phyloP scores from a whole-genome alignment of 306 rosid genomes.

The Fragaria iinumae region DNA sequence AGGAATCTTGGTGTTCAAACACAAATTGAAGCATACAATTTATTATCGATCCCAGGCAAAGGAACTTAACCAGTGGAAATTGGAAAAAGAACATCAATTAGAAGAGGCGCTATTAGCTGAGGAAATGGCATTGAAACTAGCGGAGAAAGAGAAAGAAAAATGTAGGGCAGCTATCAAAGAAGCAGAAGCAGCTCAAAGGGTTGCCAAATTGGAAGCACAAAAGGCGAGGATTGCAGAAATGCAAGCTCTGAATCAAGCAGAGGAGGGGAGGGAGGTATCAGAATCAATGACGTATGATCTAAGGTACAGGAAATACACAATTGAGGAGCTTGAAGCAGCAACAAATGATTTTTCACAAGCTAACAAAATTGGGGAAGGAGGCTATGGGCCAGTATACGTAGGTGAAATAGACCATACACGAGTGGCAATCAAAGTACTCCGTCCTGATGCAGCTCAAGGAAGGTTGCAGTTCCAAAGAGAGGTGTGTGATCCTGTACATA shows the following conservation, averaged over 20 bases:
- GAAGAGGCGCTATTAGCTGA: conserved; percentile 51
- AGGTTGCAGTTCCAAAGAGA: conserved; percentile 77
- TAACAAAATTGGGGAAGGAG: conserved; percentile 78
- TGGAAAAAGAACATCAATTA: conserved; percentile 51
- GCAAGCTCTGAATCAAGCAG: conserved; percentile 35
- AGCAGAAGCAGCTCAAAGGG: conserved; percentile 49
- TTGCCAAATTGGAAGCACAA: conserved; percentile 56
- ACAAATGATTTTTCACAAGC: conserved; percentile 43
- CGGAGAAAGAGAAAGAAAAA: conserved; percentile 57
- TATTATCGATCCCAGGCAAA: conserved; percentile 37
- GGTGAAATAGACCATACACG: conserved; percentile 69
- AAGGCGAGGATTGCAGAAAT: conserved; percentile 46
- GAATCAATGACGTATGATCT: conserved; percentile 16
- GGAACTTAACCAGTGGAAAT: conserved; percentile 72
- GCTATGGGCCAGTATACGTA: conserved; percentile 74
- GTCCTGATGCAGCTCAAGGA: conserved; percentile 83
- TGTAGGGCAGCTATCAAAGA: conserved; percentile 57
- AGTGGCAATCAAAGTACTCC: conserved; percentile 74
- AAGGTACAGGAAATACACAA: conserved; percentile 61
- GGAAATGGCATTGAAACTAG: conserved; percentile 57
- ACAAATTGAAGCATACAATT: neutral
- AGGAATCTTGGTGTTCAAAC: neutral
- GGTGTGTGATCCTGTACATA: conserved; percentile 20
- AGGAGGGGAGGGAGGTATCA: conserved; percentile 26
- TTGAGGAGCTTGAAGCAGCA: conserved; percentile 70